Evolutionary conservation across 1,284 basidiomycete species (phyloP).

Genomic region (Phenoliferia sp.): DNA sequence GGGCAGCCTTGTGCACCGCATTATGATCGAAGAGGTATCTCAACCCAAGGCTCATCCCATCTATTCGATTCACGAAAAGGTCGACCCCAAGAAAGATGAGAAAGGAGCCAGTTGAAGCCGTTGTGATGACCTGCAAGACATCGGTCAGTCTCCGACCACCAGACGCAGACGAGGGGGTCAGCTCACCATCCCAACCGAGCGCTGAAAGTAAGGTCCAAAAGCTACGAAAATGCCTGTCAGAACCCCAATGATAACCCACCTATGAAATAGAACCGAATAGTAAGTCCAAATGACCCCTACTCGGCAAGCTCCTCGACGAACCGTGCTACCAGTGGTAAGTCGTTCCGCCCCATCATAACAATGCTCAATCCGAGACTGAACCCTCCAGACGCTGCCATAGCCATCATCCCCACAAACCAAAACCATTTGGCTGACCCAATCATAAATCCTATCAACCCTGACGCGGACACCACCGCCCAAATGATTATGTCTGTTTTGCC

Average conservation of each 20-base stretch:
- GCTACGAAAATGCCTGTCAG: neutral
- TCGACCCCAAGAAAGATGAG: slow-evolving; percentile 9
- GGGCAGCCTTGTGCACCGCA: neutral
- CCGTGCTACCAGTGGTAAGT: neutral
- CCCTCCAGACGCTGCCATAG: neutral
- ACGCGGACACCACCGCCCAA: neutral
- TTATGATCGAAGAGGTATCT: slow-evolving; percentile 6
- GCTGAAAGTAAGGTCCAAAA: neutral
- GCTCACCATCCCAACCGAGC: slow-evolving; percentile 1
- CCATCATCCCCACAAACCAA: neutral
- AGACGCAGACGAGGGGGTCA: neutral
- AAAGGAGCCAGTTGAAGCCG: slow-evolving; percentile 1
- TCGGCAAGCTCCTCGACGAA: too few relatives aligned
- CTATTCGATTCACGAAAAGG: neutral
- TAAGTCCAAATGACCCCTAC: too few relatives aligned
- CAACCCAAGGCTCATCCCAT: slow-evolving; percentile 2
- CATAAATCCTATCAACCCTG: neutral
- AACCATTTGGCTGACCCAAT: neutral
- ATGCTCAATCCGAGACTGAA: neutral
- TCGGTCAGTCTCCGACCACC: neutral
- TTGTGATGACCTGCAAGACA: slow-evolving; percentile 2
- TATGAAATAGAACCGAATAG: too few relatives aligned
- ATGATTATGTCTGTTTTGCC: slow-evolving; percentile 1
- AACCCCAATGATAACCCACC: slow-evolving; percentile 3
- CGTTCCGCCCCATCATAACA: slow-evolving; percentile 4